Percentiles rank a stretch among this genome's conserved stretches.
phyloP scores from a whole-genome alignment of 352 stramenopile species.

The Pythium plurisporium region DNA sequence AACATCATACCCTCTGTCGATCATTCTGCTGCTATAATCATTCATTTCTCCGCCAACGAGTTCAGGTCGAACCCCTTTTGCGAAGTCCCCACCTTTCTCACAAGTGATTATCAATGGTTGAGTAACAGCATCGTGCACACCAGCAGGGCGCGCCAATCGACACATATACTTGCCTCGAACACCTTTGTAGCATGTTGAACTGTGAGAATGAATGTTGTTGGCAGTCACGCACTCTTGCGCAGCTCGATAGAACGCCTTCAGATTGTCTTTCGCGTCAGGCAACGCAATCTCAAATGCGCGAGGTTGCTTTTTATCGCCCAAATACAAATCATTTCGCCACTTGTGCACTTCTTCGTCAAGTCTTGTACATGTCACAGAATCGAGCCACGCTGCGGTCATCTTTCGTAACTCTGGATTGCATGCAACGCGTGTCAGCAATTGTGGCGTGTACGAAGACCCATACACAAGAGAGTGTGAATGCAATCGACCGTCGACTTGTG shows the following conservation, averaged over 20 bases:
- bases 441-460: conserved; percentile 1
- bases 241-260: neutral
- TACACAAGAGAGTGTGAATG: conserved; percentile 18
- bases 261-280: neutral
- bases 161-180: conserved; percentile 16
- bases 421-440: conserved; percentile 5
- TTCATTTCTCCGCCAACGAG: neutral
- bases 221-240: neutral
- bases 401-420: neutral
- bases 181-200: conserved; percentile 17
- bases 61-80: neutral
- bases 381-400: neutral
- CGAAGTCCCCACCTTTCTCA: neutral
- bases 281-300: neutral
- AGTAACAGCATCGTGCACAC: conserved; percentile 7
- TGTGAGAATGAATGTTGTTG: conserved; percentile 21
- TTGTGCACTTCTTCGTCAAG: neutral
- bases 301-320: neutral
- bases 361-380: neutral
- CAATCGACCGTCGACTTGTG: conserved; percentile 17
- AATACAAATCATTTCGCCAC: neutral
- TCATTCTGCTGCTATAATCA: neutral
- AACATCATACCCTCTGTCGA: neutral
- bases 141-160: conserved; percentile 10
- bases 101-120: conserved; percentile 1